A percentile compares a stretch with the other conserved stretches of the same genome.
phyloP scores from a whole-genome alignment of 768 basidiomycete species.

The Psilocybe sp. region DNA sequence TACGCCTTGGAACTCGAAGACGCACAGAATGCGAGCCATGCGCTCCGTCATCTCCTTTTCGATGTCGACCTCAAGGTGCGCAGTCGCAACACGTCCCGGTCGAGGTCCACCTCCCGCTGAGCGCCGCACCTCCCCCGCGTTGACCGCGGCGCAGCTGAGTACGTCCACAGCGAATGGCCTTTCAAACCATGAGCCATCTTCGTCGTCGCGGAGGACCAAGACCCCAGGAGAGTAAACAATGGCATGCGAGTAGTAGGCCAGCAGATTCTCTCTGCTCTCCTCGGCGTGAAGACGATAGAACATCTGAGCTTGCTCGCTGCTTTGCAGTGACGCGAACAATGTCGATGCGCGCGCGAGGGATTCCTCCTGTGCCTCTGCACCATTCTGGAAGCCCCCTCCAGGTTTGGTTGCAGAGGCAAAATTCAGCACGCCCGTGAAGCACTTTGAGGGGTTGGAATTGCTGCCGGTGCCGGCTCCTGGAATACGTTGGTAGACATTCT shows the following conservation, averaged over 20 bases:
- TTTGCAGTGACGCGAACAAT: slow-evolving; percentile 57
- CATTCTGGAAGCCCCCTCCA: slow-evolving; percentile 73
- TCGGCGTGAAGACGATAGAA: slow-evolving; percentile 62
- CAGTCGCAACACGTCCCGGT: background rate
- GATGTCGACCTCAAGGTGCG: slow-evolving; percentile 36
- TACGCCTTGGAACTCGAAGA: slow-evolving; percentile 57
- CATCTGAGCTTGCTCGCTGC: slow-evolving; percentile 44
- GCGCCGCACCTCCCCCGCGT: slow-evolving; percentile 49
- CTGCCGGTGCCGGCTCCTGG: slow-evolving; percentile 17
- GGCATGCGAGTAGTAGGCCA: slow-evolving; percentile 71
- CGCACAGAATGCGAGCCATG: slow-evolving; percentile 60
- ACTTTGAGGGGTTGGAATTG: background rate
- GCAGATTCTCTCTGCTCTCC: slow-evolving; percentile 31
- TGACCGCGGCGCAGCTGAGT: slow-evolving; percentile 73
- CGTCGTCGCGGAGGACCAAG: slow-evolving; percentile 60
- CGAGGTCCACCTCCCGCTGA: slow-evolving; percentile 4
- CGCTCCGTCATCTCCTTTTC: slow-evolving; percentile 59
- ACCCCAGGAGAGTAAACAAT: slow-evolving; percentile 74
- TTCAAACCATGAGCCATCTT: slow-evolving; percentile 45
- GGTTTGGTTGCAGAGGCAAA: slow-evolving; percentile 76
- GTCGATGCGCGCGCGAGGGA: slow-evolving; percentile 76
- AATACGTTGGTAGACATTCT: slow-evolving; percentile 16
- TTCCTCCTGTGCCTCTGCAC: slow-evolving; percentile 79
- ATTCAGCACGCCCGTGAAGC: slow-evolving; percentile 59
- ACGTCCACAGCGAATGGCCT: slow-evolving; percentile 59